Evolutionary conservation across 2,329 filamentous ascomycete species (phyloP).

Genomic region (Claviceps spartinae): DNA sequence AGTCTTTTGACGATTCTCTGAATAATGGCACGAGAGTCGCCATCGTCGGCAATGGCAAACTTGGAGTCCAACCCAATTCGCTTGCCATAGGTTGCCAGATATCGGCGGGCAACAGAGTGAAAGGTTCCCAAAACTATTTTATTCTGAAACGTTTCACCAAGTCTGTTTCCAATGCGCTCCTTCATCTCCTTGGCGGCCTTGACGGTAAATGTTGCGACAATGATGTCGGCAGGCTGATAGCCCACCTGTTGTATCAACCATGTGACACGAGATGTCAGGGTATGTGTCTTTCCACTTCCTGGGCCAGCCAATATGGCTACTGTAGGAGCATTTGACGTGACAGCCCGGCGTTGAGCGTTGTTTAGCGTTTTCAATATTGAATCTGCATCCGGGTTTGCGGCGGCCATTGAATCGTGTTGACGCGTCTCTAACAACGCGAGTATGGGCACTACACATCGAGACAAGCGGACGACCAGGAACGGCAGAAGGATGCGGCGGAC

Average conservation of each 20-base stretch:
- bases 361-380: constrained; percentile 38
- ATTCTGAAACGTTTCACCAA: constrained; percentile 64
- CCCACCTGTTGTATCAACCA: constrained; percentile 65
- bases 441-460: background rate
- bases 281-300: constrained; percentile 84
- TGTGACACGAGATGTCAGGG: constrained; percentile 80
- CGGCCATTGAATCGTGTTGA: constrained; percentile 16
- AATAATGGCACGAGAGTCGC: constrained; percentile 67
- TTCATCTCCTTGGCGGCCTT: constrained; percentile 94
- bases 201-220: constrained; percentile 94
- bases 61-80: constrained; percentile 68
- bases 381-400: constrained; percentile 9
- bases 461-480: background rate
- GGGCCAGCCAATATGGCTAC: constrained; percentile 56
- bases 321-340: constrained; percentile 37
- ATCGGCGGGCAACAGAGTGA: constrained; percentile 80
- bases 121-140: constrained; percentile 84
- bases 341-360: constrained; percentile 40
- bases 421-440: constrained; percentile 5
- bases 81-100: constrained; percentile 71
- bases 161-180: constrained; percentile 63
- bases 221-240: constrained; percentile 70
- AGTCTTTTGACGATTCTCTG: constrained; percentile 71
- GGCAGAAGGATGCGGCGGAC: background rate
- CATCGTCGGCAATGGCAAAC: constrained; percentile 82